Conservation (phyloP, 1,284 basidiomycete genomes). For the Athelia psychrophila region DNA sequence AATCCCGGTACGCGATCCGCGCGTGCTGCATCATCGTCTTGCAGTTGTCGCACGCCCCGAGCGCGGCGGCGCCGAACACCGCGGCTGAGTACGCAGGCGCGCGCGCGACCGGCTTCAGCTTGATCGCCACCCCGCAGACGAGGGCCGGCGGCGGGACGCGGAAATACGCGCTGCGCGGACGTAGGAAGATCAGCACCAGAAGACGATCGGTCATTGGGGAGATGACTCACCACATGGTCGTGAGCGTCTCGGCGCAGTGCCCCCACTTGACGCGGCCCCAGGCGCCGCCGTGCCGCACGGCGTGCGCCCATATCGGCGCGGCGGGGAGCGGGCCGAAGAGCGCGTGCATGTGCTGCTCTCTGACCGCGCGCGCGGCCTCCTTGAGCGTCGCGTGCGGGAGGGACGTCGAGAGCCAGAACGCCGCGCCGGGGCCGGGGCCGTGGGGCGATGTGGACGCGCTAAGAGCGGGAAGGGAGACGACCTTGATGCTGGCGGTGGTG, state of each 20-base stretch:
- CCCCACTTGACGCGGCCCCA: neutral
- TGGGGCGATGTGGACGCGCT: neutral
- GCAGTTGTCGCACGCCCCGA: neutral
- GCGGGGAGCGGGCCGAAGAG: neutral
- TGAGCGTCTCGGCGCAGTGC: neutral
- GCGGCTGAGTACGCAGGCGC: neutral
- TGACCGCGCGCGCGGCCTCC: neutral
- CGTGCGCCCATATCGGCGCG: neutral
- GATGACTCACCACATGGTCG: neutral
- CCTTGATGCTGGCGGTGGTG: conserved; percentile 1
- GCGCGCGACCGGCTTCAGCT: neutral
- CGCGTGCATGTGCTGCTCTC: neutral
- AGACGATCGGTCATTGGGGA: neutral
- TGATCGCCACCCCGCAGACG: neutral
- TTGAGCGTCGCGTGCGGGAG: neutral
- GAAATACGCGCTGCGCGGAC: neutral
- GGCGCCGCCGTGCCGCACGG: neutral
- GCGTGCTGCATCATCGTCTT: conserved; percentile 1
- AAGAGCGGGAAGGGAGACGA: neutral
- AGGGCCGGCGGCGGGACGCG: neutral
- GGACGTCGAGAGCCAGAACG: neutral
- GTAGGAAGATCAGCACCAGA: neutral
- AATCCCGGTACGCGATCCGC: neutral
- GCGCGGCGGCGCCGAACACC: neutral
- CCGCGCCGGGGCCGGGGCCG: neutral